Base-by-base conservation (phyloP, 1,139 yeast species). In the Protomyces gravidus region DNA sequence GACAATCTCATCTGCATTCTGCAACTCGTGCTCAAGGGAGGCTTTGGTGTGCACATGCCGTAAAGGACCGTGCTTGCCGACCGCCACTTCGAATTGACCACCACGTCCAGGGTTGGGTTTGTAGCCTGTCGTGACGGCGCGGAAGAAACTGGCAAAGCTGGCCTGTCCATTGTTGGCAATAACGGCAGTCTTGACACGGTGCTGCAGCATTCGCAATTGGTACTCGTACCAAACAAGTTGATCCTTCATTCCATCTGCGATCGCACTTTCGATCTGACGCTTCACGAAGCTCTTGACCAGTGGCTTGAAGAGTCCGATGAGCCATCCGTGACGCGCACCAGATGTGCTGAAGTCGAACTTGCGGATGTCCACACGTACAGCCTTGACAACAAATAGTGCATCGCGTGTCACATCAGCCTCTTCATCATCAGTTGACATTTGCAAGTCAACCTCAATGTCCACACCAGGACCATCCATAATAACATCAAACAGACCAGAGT, bases 131-230 rank as follows among this genome's bases (percentile, higher is more conserved):
- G 58, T 53, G 46, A 57, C 21, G 6, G 60, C 60, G 15, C 56
- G 30, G 40, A 57, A 45, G 49, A 46, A 50, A 21, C 53, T 48
- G 21, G 52, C 60, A 32, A 40, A 48, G 42, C 51, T 42, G 23
- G 60, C 60, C 21, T 57, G 60, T 15, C 60, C 60, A 45, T 57
- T 57, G 32, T 57, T 57, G 21, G 60, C 60, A 28, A 57, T 48
- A 19, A 40, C 28, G 23, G 60, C 60, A 3, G 56, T 48, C 46
- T 50, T 57, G 46, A 57, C 28, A n/a, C 60, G 60, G 40, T 57
- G 53, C 40, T 45, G 52, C 25, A 57, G 48, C 51, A 50, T 45
- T n/a, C 56, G 26, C 40, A 50, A 17, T 26, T 57, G 55, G 19
- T 45, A 45, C 17, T 57, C 60, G 28, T 57, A 57, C 28, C 50